A percentile compares a stretch with the other conserved stretches of the same genome.
phyloP scores from a whole-genome alignment of 78 protist genomes.

The Protostelium mycophagum region DNA sequence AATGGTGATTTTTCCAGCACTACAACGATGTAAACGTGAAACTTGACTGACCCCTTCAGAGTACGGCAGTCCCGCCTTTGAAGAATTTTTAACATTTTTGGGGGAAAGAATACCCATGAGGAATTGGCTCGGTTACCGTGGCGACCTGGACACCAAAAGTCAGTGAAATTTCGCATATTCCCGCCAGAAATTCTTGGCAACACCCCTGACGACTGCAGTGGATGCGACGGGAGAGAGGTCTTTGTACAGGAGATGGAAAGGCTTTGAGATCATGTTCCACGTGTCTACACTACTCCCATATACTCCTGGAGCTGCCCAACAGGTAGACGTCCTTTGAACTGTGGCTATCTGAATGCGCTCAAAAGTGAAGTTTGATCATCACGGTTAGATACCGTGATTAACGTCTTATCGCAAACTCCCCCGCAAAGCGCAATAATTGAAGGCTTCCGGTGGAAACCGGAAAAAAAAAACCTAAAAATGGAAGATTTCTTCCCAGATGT shows the following conservation, averaged over 20 bases:
- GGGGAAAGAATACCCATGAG: conserved; percentile 45
- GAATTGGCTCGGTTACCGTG: conserved; percentile 61
- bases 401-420: no score
- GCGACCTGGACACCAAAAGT: conserved; percentile 67
- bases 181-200: no score
- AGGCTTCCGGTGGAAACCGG: no score
- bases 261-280: conserved; percentile 73
- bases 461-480: no score
- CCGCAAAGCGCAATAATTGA: no score
- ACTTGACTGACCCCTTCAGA: neutral
- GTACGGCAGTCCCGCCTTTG: conserved; percentile 10
- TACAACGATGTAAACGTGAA: neutral
- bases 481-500: no score
- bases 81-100: conserved; percentile 34
- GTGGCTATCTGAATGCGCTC: neutral
- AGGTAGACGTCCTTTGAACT: conserved; percentile 20
- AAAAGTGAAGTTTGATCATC: conserved; percentile 25
- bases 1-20: neutral
- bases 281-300: conserved; percentile 60
- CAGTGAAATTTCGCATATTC: no score
- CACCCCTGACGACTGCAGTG: conserved; percentile 11
- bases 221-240: conserved; percentile 54
- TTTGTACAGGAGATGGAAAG: conserved; percentile 29
- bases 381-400: no score
- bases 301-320: conserved; percentile 32